Base-by-base conservation (phyloP, 768 basidiomycete species). In the Agaricus blazei region DNA sequence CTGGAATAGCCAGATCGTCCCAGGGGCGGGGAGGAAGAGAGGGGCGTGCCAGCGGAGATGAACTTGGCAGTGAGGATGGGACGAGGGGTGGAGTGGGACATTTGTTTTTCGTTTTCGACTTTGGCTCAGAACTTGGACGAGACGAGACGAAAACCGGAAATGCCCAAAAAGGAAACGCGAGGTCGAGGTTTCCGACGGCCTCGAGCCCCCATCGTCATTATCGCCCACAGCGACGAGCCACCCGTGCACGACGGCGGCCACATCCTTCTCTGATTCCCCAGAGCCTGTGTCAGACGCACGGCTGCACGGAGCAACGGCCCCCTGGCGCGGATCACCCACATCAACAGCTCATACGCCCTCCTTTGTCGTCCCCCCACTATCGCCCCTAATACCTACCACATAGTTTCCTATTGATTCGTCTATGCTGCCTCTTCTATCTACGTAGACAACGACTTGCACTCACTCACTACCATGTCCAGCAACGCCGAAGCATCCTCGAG, bases 401-500 rank as follows among this genome's bases (percentile, higher is more conserved):
- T 31, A 14, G 3, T 14, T 23, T 15, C 15, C 29, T 27, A 11
- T 31, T 9, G 23, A 42, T 48, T 24, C 27, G n/a, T 50, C 41
- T 54, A 54, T 54, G 45, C 45, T 47, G 14, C 27, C 28, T 19
- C 6, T 9, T 41, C 9, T 28, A 5, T 28, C n/a, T 31, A 29
- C 38, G 31, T 47, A 54, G 37, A 40, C 29, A 38, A 48, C 28
- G 7, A 34, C n/a, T 24, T 29, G 5, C 38, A 9, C 27, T 46
- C n/a, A 24, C 26, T 6, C 40, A 9, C 3, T 15, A 27, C 47
- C 40, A 70, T 70, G 68, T 63, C 68, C 38, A 67, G 57, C 59
- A 64, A 57, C 61, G 62, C 59, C 54, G 62, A 59, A 60, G 62
- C 65, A 54, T 63, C 63, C 40, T n/a, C 40, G 59, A 43, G 41